Base-by-base conservation (phyloP, 305 asterid species). In the Andrographis paniculata region DNA sequence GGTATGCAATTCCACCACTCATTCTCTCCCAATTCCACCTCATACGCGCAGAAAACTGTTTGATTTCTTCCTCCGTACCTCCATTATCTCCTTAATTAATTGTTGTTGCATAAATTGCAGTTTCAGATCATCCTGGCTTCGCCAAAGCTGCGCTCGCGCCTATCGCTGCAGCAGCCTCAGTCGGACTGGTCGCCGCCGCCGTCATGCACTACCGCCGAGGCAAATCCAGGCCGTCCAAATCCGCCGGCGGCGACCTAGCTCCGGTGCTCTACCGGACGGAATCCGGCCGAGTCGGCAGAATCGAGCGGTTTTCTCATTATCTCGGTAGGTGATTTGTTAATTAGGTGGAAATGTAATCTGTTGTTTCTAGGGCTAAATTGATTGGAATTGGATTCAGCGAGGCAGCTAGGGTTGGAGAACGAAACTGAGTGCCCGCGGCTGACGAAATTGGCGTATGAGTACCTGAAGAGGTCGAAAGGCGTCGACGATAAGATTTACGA, bases 361-460 rank as follows among this genome's bases (percentile, higher is more conserved):
- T 40, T n/a, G 2, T 5, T n/a, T 11, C 3, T 18, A 5, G 19
- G 1, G 22, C 13, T 14, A 45, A 20, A 19, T 12, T 53, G n/a
- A 42, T 21, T 1, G 56, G 59, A 8, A 4, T 3, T 24, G 30
- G 30, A 24, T 24, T 24, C 78, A 85, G 97, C 79, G 28, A 72
- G 96, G 74, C 96, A 82, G 54, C 20, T 89, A 50, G 96, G 92
- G 44, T 82, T 82, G 28, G 78, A 74, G 38, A 87, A 82, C 57
- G 94, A 72, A 43, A 78, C 53, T 20, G 88, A 80, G 45, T 89
- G 88, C 38, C 85, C 87, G 0, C 47, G 51, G 27, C 56, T 89
- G 37, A 51, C 73, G 43, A 73, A 76, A 49, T 42, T 82, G 68
- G 80, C 74, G 4, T 58, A 69, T 30, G 88, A 73, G 42, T 83